A percentile compares a stretch with the other conserved stretches of the same genome.
phyloP scores from a whole-genome alignment of 176 grass and related monocot genomes.

The Avena atlantica region DNA sequence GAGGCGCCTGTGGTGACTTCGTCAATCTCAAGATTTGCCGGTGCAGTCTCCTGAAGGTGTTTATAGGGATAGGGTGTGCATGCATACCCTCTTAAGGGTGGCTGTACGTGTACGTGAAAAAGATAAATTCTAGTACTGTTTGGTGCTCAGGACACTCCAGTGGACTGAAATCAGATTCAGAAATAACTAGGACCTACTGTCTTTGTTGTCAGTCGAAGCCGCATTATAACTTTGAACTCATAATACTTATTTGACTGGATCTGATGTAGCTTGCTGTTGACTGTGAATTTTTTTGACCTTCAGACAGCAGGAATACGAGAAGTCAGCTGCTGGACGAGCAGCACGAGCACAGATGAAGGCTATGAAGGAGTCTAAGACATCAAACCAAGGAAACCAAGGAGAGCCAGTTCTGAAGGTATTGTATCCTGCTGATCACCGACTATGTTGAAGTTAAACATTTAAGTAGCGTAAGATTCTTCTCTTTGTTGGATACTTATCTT shows the following conservation, averaged over 20 bases:
- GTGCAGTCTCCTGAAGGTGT: no score
- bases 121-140: neutral
- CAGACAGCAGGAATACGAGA: constrained; percentile 84
- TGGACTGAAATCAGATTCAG: neutral
- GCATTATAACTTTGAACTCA: neutral
- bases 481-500: constrained; percentile 24
- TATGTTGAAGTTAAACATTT: neutral
- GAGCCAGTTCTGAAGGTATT: constrained; percentile 90
- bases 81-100: no score
- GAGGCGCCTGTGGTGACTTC: no score
- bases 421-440: neutral
- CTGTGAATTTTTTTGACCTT: neutral
- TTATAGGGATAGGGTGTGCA: no score
- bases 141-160: neutral
- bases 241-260: neutral
- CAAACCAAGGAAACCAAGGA: constrained; percentile 75
- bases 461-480: neutral
- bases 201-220: neutral
- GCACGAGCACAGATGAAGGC: constrained; percentile 85
- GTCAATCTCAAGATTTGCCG: no score
- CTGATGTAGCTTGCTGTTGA: neutral
- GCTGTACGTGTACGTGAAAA: no score
- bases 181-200: neutral
- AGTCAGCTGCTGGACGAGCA: constrained; percentile 84
- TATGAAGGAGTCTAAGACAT: constrained; percentile 68